Evolutionary conservation across 306 rosid species (phyloP).

Genomic region (Crataegus laevigata): DNA sequence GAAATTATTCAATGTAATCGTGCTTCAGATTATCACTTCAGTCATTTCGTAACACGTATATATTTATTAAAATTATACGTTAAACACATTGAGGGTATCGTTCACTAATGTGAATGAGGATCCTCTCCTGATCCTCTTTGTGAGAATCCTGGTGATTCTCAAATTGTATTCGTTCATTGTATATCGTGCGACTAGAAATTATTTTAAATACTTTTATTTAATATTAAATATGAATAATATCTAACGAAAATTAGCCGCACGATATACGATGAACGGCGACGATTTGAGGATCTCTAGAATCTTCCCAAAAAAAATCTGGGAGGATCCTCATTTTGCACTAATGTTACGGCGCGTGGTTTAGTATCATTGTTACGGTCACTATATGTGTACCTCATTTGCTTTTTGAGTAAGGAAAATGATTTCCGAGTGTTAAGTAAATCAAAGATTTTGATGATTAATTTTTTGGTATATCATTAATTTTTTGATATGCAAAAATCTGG

Average conservation of each 20-base stretch:
- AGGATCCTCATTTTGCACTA: no score
- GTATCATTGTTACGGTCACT: no score
- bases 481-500: background rate
- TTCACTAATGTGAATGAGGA: no score
- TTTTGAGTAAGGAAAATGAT: background rate
- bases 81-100: background rate
- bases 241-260: rapidly evolving
- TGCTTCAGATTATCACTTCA: background rate
- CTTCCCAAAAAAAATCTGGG: no score
- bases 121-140: no score
- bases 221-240: no score
- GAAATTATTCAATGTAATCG: background rate
- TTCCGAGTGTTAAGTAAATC: background rate
- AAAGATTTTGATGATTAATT: background rate
- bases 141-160: no score
- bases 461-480: background rate
- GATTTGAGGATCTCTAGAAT: no score
- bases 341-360: background rate
- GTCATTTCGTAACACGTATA: background rate
- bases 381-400: background rate
- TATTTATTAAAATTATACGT: background rate
- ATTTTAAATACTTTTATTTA: no score
- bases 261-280: rapidly evolving
- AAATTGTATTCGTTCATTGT: no score
- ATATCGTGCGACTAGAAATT: rapidly evolving